These are phyloP conservation scores for Penicillium sp. DNA, from an alignment of 2,329 filamentous ascomycete species.

Conservation along the genomic window DNA sequence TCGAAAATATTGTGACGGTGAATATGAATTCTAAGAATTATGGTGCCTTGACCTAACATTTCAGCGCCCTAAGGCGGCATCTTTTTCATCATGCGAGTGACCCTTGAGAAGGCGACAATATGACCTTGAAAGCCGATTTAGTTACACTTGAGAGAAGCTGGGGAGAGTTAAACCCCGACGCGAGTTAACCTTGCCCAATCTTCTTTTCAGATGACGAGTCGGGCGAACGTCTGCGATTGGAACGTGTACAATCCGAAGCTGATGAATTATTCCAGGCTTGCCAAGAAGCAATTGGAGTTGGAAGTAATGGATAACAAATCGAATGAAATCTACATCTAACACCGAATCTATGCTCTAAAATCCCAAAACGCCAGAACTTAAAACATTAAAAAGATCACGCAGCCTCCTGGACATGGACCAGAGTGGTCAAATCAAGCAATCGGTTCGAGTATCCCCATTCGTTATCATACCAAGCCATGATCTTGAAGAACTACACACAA, in stretches of 20 bases:
- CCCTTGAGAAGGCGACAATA: too few species aligned
- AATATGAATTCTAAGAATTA: too few species aligned
- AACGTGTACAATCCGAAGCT: conserved; percentile 8
- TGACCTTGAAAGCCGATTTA: too few species aligned
- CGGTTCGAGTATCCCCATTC: conserved; percentile 95
- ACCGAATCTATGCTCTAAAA: not conserved
- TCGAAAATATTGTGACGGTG: too few species aligned
- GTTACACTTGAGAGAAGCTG: too few species aligned
- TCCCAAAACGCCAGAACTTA: conserved; percentile 1
- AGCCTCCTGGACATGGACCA: conserved; percentile 23
- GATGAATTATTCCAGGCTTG: conserved; percentile 12
- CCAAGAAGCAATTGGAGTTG: conserved; percentile 17
- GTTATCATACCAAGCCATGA: conserved; percentile 93
- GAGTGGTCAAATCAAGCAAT: conserved; percentile 65
- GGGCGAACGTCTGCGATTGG: conserved; percentile 7
- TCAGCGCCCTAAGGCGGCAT: too few species aligned
- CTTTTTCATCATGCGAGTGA: too few species aligned
- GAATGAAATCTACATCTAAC: not conserved
- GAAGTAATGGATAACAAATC: conserved; percentile 13
- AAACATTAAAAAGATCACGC: conserved; percentile 4
- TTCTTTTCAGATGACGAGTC: too few species aligned
- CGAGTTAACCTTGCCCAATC: too few species aligned
- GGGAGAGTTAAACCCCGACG: too few species aligned
- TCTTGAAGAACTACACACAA: conserved; percentile 82
- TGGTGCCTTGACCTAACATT: too few species aligned